These are phyloP conservation scores for Saturnispora sekii DNA, from an alignment of 805 yeast species.

Conservation along the genomic window DNA sequence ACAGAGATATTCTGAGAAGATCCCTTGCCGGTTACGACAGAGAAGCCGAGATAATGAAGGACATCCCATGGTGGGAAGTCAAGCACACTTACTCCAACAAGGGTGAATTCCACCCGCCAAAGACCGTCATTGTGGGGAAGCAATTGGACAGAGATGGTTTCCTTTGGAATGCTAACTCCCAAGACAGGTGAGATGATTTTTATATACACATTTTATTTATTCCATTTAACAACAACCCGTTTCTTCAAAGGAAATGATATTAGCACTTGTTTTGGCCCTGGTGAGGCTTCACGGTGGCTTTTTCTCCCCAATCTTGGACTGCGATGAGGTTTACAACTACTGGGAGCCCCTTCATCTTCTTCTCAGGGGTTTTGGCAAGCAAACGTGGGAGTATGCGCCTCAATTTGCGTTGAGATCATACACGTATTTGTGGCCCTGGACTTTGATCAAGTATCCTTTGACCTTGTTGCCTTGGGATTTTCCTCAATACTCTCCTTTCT, in stretches of 20 bases:
- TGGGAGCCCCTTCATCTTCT: constrained; percentile 88
- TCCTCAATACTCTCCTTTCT: constrained; percentile 33
- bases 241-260: constrained; percentile 1
- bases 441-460: constrained; percentile 19
- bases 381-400: constrained; percentile 96
- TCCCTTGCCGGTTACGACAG: constrained; percentile 53
- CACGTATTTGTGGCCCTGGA: constrained; percentile 54
- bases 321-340: constrained; percentile 87
- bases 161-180: constrained; percentile 24
- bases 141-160: constrained; percentile 26
- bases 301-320: constrained; percentile 70
- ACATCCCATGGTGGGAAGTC: constrained; percentile 54
- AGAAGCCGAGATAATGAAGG: constrained; percentile 59
- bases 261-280: constrained; percentile 2
- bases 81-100: constrained; percentile 31
- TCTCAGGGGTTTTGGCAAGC: constrained; percentile 76
- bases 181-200: constrained; percentile 17
- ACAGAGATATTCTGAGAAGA: constrained; percentile 68
- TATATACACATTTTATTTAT: neutral
- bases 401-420: constrained; percentile 81
- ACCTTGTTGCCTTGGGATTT: constrained; percentile 8
- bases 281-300: constrained; percentile 27
- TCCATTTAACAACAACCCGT: neutral
- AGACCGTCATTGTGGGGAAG: constrained; percentile 27
- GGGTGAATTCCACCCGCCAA: constrained; percentile 29